phyloP scores from a whole-genome alignment of 2,329 filamentous ascomycete species.

The Juglanconis juglandina region DNA sequence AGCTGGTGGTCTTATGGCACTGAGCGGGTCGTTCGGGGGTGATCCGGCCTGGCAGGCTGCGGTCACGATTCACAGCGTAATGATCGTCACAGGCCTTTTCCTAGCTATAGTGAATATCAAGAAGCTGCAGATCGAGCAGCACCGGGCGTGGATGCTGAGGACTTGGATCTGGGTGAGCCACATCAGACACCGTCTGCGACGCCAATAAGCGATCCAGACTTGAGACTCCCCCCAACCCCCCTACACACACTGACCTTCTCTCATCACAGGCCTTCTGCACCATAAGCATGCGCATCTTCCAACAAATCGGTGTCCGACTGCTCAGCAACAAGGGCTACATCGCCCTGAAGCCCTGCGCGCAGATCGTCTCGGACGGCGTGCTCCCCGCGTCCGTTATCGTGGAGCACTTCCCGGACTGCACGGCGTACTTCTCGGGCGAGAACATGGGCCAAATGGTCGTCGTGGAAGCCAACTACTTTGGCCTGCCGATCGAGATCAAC shows the following conservation, averaged over 20 bases:
- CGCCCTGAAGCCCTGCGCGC: conserved; percentile 39
- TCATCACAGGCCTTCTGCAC: conserved; percentile 42
- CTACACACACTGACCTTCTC: no score
- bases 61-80: conserved; percentile 40
- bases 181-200: background rate
- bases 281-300: conserved; percentile 49
- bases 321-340: conserved; percentile 31
- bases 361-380: conserved; percentile 41
- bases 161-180: conserved; percentile 44
- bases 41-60: conserved; percentile 45
- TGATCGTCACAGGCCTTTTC: conserved; percentile 39
- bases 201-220: no score
- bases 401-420: conserved; percentile 43
- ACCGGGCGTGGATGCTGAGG: conserved; percentile 62
- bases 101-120: conserved; percentile 57
- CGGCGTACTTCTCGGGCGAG: conserved; percentile 31
- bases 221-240: background rate
- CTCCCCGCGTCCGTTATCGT: conserved; percentile 27
- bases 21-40: conserved; percentile 51
- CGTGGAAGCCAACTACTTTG: conserved; percentile 32
- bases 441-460: conserved; percentile 25
- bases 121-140: conserved; percentile 58
- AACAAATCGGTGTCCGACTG: conserved; percentile 39
- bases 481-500: conserved; percentile 30
- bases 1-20: conserved; percentile 51